Evolutionary conservation across 805 yeast species (phyloP).

Genomic region (Metschnikowia similis): DNA sequence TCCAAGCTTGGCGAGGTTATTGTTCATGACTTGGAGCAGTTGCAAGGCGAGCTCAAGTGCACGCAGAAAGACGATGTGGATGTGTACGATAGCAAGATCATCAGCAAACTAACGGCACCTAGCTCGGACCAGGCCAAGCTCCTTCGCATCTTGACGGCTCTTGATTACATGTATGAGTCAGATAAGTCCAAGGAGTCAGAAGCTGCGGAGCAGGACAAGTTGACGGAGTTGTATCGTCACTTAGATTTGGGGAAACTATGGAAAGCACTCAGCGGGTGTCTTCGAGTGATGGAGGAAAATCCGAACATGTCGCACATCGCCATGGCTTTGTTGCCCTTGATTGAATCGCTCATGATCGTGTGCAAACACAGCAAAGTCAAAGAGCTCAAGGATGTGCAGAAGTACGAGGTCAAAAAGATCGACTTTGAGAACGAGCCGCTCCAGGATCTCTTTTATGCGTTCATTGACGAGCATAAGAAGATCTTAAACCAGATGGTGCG

Average conservation of each 20-base stretch:
- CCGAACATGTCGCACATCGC: conserved; percentile 53
- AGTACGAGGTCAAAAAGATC: conserved; percentile 57
- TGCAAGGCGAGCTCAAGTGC: conserved; percentile 43
- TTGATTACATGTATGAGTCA: conserved; percentile 71
- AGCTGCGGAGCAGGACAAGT: conserved; percentile 37
- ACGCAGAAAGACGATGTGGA: conserved; percentile 21
- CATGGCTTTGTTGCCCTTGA: conserved; percentile 75
- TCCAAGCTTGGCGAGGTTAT: conserved; percentile 52
- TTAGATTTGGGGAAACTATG: conserved; percentile 76
- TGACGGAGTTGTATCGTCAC: conserved; percentile 59
- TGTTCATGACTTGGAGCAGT: conserved; percentile 48
- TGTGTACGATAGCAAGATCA: conserved; percentile 43
- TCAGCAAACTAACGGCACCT: conserved; percentile 69
- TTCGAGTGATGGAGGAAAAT: conserved; percentile 58
- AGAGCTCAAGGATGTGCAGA: conserved; percentile 50
- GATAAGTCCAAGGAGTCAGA: conserved; percentile 13
- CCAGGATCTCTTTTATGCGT: conserved; percentile 74
- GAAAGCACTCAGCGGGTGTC: conserved; percentile 76
- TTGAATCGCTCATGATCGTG: conserved; percentile 94
- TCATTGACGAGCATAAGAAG: conserved; percentile 85
- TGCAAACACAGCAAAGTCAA: conserved; percentile 77
- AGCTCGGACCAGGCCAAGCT: conserved; percentile 86
- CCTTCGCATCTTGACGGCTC: conserved; percentile 79
- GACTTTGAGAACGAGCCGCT: conserved; percentile 74
- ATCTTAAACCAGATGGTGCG: conserved; percentile 88